These are phyloP conservation scores for Ustilago loliicola DNA, from an alignment of 1,284 basidiomycete genomes.

Conservation along the genomic window DNA sequence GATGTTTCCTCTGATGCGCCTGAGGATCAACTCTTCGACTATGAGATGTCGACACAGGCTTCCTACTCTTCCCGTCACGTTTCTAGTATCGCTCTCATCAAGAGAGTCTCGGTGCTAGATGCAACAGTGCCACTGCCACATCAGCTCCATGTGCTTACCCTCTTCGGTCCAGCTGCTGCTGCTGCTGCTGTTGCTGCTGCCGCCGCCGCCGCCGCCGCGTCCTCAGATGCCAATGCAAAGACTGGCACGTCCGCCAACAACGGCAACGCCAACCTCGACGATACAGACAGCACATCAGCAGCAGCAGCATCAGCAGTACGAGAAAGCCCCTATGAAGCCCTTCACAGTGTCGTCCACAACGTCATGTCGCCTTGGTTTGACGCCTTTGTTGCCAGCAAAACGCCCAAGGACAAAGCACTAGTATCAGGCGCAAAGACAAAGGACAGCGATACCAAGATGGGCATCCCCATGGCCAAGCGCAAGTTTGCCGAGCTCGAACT, in stretches of 20 bases:
- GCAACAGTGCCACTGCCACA: constrained; percentile 81
- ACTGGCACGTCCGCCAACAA: not conserved
- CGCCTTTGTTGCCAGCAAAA: constrained; percentile 81
- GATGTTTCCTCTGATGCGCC: constrained; percentile 37
- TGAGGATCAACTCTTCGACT: constrained; percentile 69
- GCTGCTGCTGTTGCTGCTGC: constrained; percentile 62
- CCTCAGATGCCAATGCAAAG: not conserved
- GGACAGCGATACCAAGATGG: constrained; percentile 79
- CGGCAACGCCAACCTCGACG: constrained; percentile 13
- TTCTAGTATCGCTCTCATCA: constrained; percentile 93
- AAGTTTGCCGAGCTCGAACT: constrained; percentile 98
- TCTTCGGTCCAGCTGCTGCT: constrained; percentile 85
- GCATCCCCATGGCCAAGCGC: constrained; percentile 98
- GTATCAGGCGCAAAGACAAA: constrained; percentile 51
- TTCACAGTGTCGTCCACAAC: constrained; percentile 95
- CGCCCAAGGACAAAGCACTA: constrained; percentile 50
- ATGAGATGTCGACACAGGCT: constrained; percentile 80
- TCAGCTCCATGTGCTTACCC: constrained; percentile 91
- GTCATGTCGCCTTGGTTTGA: constrained; percentile 99
- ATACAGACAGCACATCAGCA: constrained; percentile 24
- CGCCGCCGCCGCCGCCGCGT: constrained; percentile 5
- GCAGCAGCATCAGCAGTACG: constrained; percentile 44
- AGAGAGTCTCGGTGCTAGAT: constrained; percentile 87
- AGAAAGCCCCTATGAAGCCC: constrained; percentile 84
- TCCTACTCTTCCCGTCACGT: constrained; percentile 85